phyloP scores from a whole-genome alignment of 2,329 filamentous ascomycete species.

The Salinomyces thailandicus region DNA sequence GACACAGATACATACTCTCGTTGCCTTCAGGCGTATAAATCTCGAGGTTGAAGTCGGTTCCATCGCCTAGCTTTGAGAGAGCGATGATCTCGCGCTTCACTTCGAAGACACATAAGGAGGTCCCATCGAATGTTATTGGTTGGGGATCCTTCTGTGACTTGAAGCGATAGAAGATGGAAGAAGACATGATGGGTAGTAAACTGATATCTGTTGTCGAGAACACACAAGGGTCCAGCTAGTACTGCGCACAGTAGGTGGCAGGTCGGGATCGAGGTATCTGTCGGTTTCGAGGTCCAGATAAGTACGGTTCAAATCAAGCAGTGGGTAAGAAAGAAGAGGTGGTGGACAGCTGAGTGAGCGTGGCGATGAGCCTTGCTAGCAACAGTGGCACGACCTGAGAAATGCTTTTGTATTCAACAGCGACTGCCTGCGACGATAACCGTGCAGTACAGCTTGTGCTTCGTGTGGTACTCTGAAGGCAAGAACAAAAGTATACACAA shows the following conservation, averaged over 20 bases:
- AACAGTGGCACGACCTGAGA: conserved; percentile 18
- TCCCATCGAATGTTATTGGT: conserved; percentile 92
- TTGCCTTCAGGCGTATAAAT: conserved; percentile 88
- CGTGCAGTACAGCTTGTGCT: conserved; percentile 4
- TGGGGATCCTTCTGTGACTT: conserved; percentile 96
- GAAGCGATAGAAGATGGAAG: conserved; percentile 99
- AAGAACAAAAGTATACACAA: conserved; percentile 1
- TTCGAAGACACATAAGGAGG: conserved; percentile 95
- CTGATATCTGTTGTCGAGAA: no score
- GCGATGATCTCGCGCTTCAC: conserved; percentile 97
- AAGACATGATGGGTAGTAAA: conserved; percentile 57
- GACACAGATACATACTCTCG: conserved; percentile 56
- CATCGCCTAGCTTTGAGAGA: conserved; percentile 86
- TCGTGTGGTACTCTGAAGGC: not conserved
- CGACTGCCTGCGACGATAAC: conserved; percentile 20
- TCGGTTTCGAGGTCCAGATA: no score
- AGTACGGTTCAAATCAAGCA: conserved; percentile 5
- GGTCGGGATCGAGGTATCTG: no score
- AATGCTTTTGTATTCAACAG: conserved; percentile 21
- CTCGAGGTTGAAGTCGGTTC: conserved; percentile 88
- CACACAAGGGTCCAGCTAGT: no score
- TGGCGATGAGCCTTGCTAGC: conserved; percentile 12
- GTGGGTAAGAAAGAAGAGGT: conserved; percentile 7
- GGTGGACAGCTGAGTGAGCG: conserved; percentile 18
- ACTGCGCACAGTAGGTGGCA: no score